These are phyloP conservation scores for Plasmodium yoelii DNA, from an alignment of 169 alveolate species.

Conservation along the genomic window DNA sequence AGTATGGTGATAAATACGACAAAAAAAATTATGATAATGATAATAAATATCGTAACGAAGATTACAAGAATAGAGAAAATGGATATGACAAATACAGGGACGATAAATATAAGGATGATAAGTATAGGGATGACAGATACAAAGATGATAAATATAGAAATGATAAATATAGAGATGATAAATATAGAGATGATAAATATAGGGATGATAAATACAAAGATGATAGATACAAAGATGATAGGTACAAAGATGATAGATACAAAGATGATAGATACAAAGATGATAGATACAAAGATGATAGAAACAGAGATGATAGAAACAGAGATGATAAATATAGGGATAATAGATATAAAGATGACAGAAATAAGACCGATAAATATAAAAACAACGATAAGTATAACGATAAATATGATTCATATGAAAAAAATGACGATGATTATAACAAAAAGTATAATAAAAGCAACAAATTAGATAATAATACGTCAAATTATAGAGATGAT, in stretches of 20 bases:
- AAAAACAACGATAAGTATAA: conserved; percentile 10
- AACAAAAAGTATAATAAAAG: conserved; percentile 23
- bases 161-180: conserved; percentile 11
- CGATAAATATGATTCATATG: conserved; percentile 9
- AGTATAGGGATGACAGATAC: conserved; percentile 8
- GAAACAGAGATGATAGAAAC: background rate
- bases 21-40: conserved; percentile 20
- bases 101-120: background rate
- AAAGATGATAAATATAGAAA: conserved; percentile 5
- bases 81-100: conserved; percentile 5
- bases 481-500: conserved; percentile 3
- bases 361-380: conserved; percentile 10
- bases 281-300: conserved; percentile 25
- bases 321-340: background rate
- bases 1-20: conserved; percentile 35
- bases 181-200: background rate
- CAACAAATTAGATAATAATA: background rate
- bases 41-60: conserved; percentile 10
- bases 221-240: conserved; percentile 23
- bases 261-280: conserved; percentile 4
- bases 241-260: background rate
- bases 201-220: conserved; percentile 26
- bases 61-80: conserved; percentile 10
- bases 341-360: conserved; percentile 15
- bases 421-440: conserved; percentile 1